Evolutionary conservation across 345 rosid species (phyloP).

Genomic region (Rhodomyrtus tomentosa): DNA sequence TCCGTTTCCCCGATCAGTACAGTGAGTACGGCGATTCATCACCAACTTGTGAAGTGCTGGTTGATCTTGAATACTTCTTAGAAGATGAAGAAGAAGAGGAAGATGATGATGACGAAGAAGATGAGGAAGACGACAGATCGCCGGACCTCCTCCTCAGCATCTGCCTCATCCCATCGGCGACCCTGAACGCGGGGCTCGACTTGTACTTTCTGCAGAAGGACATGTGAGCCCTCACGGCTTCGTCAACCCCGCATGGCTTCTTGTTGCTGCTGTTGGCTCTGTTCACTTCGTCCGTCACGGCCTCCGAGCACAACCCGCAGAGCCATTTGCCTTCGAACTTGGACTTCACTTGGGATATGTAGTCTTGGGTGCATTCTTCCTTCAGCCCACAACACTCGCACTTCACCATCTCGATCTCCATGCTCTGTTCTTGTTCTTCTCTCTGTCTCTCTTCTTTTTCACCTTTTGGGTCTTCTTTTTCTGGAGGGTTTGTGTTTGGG

Average conservation of each 20-base stretch:
- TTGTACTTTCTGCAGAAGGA: slow-evolving; percentile 86
- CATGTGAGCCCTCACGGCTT: slow-evolving; percentile 86
- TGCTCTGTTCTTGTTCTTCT: background rate
- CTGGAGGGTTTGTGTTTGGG: background rate
- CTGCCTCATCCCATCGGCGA: slow-evolving; percentile 95
- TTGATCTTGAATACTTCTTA: slow-evolving; percentile 62
- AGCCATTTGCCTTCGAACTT: slow-evolving; percentile 89
- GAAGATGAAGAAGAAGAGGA: slow-evolving; percentile 23
- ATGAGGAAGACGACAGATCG: slow-evolving; percentile 27
- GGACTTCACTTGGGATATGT: slow-evolving; percentile 58
- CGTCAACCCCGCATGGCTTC: slow-evolving; percentile 41
- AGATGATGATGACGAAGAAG: slow-evolving; percentile 2
- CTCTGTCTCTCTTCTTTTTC: background rate
- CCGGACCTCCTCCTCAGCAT: slow-evolving; percentile 85
- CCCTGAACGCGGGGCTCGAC: slow-evolving; percentile 74
- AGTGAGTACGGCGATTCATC: slow-evolving; percentile 2
- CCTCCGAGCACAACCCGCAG: slow-evolving; percentile 93
- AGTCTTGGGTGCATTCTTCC: slow-evolving; percentile 87
- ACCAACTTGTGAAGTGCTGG: slow-evolving; percentile 21
- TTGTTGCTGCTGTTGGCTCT: slow-evolving; percentile 18
- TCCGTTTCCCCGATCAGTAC: slow-evolving; percentile 9
- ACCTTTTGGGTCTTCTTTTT: background rate
- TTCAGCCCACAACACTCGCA: slow-evolving; percentile 88
- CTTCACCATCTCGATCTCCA: slow-evolving; percentile 80
- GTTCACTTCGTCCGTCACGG: slow-evolving; percentile 64